Percentiles rank a stretch among this genome's conserved stretches.
Conservation (phyloP, 2,329 filamentous ascomycete species). For the Ophiostoma himal-ulmi region DNA sequence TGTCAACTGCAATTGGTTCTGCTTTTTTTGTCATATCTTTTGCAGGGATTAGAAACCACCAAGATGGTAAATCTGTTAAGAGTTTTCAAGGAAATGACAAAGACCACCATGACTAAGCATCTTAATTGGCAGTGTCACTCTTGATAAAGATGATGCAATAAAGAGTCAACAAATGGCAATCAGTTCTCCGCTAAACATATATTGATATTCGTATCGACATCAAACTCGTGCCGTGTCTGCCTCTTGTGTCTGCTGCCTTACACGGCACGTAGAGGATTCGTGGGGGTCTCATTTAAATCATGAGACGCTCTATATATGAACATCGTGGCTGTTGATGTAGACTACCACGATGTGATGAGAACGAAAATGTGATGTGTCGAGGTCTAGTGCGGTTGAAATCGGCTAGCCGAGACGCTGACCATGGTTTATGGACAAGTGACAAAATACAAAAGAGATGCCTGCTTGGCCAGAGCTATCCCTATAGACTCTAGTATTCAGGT, state of each 20-base stretch:
- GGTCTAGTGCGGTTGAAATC: slow-evolving; percentile 1
- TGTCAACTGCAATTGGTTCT: neutral
- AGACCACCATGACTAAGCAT: too few relatives aligned
- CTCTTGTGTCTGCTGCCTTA: neutral
- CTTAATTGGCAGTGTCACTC: too few relatives aligned
- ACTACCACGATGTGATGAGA: neutral
- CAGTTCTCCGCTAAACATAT: neutral
- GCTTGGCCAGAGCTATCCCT: neutral
- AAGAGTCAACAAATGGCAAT: neutral
- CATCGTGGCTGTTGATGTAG: neutral
- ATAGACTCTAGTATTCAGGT: too few relatives aligned
- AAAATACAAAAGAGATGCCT: neutral
- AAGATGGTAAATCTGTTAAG: neutral
- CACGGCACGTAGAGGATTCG: neutral
- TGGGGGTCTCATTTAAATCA: neutral
- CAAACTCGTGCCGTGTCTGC: neutral
- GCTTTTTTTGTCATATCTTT: neutral
- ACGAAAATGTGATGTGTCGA: neutral
- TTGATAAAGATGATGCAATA: neutral
- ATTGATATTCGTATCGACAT: neutral
- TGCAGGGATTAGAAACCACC: neutral
- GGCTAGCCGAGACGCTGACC: neutral
- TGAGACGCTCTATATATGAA: neutral
- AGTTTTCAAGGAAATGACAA: neutral
- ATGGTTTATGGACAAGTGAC: neutral